These are phyloP conservation scores for Blastomyces emzantsi DNA, from an alignment of 2,329 filamentous ascomycete genomes.

Conservation along the genomic window DNA sequence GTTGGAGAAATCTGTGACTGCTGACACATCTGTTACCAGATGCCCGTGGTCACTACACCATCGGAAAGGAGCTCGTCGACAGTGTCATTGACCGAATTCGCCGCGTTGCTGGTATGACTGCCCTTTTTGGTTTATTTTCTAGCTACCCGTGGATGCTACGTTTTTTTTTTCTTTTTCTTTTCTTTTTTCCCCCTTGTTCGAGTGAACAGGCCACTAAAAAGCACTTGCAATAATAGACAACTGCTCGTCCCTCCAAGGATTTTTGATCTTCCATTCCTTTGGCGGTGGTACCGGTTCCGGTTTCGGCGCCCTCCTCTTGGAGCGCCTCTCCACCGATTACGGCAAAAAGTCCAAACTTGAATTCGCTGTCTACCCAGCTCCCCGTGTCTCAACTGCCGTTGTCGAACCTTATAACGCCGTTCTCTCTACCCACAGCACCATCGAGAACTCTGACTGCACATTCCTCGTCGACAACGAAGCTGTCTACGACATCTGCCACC, in stretches of 20 bases:
- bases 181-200: constrained; percentile 10
- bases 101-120: constrained; percentile 48
- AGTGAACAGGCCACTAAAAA: constrained; percentile 11
- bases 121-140: constrained; percentile 1
- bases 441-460: constrained; percentile 59
- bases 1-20: background rate
- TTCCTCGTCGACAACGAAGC: constrained; percentile 62
- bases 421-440: constrained; percentile 49
- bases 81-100: constrained; percentile 56
- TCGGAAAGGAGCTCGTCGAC: constrained; percentile 59
- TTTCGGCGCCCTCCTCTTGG: constrained; percentile 56
- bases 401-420: constrained; percentile 60
- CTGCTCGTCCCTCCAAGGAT: constrained; percentile 57
- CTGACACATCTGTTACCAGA: constrained; percentile 32
- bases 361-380: constrained; percentile 57
- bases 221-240: constrained; percentile 42
- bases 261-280: constrained; percentile 61
- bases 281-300: constrained; percentile 60
- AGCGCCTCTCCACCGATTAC: constrained; percentile 56
- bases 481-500: constrained; percentile 58
- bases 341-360: constrained; percentile 62
- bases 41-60: constrained; percentile 59
- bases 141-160: background rate
- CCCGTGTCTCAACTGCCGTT: constrained; percentile 55
- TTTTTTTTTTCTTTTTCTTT: too few relatives aligned